A percentile compares a stretch with the other conserved stretches of the same genome.
These are phyloP conservation scores for Amesomyces nigricolor DNA, from an alignment of 2,329 filamentous ascomycete species.

Conservation along the genomic window DNA sequence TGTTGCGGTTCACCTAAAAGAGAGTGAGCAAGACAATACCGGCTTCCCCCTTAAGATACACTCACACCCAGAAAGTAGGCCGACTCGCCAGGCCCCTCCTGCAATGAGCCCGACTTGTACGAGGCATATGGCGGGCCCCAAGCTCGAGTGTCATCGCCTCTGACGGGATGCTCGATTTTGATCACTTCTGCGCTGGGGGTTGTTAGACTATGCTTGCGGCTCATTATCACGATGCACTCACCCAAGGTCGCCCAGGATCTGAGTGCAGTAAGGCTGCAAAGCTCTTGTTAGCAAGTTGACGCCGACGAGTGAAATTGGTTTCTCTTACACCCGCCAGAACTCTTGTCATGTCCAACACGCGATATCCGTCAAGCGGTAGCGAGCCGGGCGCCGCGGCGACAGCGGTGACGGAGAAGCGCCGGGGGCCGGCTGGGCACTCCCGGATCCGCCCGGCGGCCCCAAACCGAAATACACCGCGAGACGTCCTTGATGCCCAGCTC, in stretches of 20 bases:
- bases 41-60: background rate
- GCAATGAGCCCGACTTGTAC: slow-evolving; percentile 56
- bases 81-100: slow-evolving; percentile 75
- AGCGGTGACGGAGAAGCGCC: slow-evolving; percentile 17
- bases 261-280: slow-evolving; percentile 84
- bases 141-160: slow-evolving; percentile 88
- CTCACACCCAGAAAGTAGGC: slow-evolving; percentile 87
- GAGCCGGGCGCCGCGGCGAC: slow-evolving; percentile 19
- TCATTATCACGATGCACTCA: slow-evolving; percentile 37
- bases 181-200: slow-evolving; percentile 78
- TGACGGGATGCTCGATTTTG: slow-evolving; percentile 89
- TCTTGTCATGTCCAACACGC: slow-evolving; percentile 93
- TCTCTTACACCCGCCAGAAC: slow-evolving; percentile 81
- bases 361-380: slow-evolving; percentile 74
- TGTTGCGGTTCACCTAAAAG: slow-evolving; percentile 84
- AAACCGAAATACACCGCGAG: slow-evolving; percentile 5
- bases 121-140: slow-evolving; percentile 94
- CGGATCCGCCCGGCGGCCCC: background rate
- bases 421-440: background rate
- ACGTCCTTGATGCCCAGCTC: background rate
- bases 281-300: background rate
- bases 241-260: slow-evolving; percentile 94
- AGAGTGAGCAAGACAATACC: background rate
- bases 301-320: background rate
- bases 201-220: slow-evolving; percentile 24